These are phyloP conservation scores for Penicillium robsamsonii DNA, from an alignment of 495 filamentous ascomycete genomes.

Conservation along the genomic window DNA sequence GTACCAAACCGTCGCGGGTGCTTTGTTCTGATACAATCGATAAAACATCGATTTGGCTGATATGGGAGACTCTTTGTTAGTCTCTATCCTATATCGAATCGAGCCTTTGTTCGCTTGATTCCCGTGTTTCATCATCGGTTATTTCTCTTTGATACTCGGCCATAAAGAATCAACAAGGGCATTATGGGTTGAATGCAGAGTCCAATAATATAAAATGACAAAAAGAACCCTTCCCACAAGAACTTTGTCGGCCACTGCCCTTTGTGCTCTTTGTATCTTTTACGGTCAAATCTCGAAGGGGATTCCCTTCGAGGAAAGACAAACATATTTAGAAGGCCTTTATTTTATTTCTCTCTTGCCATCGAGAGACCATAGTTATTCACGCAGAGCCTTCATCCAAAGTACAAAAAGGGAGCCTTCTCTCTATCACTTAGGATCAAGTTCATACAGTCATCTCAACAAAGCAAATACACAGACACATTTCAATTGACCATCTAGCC, in stretches of 20 bases:
- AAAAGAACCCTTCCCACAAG: background rate
- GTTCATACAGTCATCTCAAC: background rate
- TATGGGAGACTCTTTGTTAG: background rate
- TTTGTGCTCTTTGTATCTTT: background rate
- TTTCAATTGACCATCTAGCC: background rate
- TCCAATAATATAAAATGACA: background rate
- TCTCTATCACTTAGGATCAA: background rate
- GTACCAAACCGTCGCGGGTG: no score
- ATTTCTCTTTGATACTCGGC: background rate
- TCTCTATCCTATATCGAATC: background rate
- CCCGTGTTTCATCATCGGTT: background rate
- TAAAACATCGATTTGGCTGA: background rate
- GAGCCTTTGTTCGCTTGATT: background rate
- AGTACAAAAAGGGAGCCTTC: background rate
- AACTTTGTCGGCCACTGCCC: background rate
- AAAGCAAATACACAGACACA: background rate
- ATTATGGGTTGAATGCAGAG: background rate
- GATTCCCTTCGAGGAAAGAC: background rate
- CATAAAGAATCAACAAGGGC: background rate
- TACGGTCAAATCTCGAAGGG: background rate
- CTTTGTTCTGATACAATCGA: background rate
- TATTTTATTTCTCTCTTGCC: background rate
- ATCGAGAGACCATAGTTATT: no score
- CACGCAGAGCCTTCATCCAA: no score
- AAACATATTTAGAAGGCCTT: background rate